A percentile compares a stretch with the other conserved stretches of the same genome.
These are phyloP conservation scores for Flueggea neowawraea DNA, from an alignment of 441 rosid species.

Conservation along the genomic window DNA sequence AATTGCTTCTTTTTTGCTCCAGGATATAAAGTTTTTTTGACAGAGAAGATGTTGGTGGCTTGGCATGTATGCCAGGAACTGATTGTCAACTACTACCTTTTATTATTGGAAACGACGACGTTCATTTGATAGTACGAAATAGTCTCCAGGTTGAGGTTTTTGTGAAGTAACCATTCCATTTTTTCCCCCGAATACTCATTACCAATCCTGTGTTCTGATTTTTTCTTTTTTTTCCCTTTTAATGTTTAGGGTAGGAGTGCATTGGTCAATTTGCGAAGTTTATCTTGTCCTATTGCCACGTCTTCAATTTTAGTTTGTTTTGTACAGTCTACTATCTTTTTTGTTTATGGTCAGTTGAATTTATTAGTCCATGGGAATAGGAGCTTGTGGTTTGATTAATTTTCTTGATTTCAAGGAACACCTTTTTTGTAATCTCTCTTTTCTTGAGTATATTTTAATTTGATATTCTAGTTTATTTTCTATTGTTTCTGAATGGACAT, in stretches of 20 bases:
- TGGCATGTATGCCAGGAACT: too few species aligned
- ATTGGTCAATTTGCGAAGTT: slow-evolving; percentile 40
- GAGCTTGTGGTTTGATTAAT: too few species aligned
- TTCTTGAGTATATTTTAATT: too few species aligned
- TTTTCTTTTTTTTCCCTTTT: slow-evolving; percentile 2
- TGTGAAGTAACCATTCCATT: neutral
- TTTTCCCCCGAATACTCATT: neutral
- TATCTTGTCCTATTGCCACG: slow-evolving; percentile 53
- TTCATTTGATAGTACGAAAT: slow-evolving; percentile 49
- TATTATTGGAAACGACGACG: slow-evolving; percentile 41
- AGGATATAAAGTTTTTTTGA: too few species aligned
- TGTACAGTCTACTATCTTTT: slow-evolving; percentile 29
- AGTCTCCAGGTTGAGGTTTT: slow-evolving; percentile 39
- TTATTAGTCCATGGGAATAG: too few species aligned
- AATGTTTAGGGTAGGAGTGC: slow-evolving; percentile 49
- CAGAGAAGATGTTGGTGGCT: too few species aligned
- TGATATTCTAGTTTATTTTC: too few species aligned
- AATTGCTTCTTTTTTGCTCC: too few species aligned
- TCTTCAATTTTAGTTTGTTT: slow-evolving; percentile 42
- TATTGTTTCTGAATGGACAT: too few species aligned
- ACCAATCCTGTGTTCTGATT: neutral
- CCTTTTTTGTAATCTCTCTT: too few species aligned
- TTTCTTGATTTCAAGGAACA: too few species aligned
- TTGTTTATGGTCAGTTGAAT: slow-evolving; percentile 49
- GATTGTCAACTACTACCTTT: too few species aligned